Base-by-base conservation (phyloP, 176 grass and related monocot genomes). In the Oryza punctata region DNA sequence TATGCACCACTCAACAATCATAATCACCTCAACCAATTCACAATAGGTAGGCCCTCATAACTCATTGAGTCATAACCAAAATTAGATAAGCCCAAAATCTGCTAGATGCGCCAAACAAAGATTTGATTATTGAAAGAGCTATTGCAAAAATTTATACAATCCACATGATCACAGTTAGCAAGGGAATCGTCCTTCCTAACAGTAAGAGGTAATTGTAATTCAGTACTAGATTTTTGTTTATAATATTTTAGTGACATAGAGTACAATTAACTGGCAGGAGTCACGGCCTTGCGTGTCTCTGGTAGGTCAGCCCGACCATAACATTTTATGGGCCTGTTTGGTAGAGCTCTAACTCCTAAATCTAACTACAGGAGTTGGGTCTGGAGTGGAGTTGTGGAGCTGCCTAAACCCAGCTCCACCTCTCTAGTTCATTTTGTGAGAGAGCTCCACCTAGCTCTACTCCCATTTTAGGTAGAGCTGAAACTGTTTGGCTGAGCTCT, bases 51-150 rank as follows among this genome's bases (percentile, higher is more conserved):
- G 19, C 32, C 37, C 18, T n/a, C 70, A 60, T 40, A 33, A 33
- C 32, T 33, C 32, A 33, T 33, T 33, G 5, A 33, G 5, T n/a
- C 70, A 60, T 40, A 89, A 12, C 47, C 35, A 30, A 60, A 84
- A 70, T 21, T 37, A 67, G 15, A 61, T 57, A 80, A 46, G 52
- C 5, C 25, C 61, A 81, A 24, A 32, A 15, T 69, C 66, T 27
- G 68, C 21, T 69, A 60, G 65, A 69, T 44, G 61, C 72, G 29
- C 10, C 60, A 57, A 88, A 88, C 16, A 1, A 40, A 79, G 46
- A 69, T 69, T 69, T 52, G 46, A n/a, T 14, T 29, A 38, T 81
- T 6, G 10, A 21, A 67, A 25, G 27, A 79, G 41, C 10, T 49
- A 79, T 32, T 30, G 35, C 26, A 67, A 13, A 79, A 49, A 67